Evolutionary conservation across 2,329 filamentous ascomycete genomes (phyloP).

Genomic region (Aspergillus sp.): DNA sequence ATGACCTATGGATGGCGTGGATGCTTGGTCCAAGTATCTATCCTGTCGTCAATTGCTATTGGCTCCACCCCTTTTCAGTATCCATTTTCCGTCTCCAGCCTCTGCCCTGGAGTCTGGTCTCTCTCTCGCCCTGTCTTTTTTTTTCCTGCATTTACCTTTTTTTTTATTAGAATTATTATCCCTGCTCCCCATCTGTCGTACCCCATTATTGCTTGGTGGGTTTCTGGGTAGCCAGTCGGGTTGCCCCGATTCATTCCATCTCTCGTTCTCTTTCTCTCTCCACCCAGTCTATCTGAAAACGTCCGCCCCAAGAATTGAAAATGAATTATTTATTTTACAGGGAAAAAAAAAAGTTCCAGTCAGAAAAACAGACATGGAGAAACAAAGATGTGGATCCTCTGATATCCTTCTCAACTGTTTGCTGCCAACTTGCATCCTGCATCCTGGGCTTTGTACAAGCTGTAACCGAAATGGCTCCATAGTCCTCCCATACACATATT

Average conservation of each 20-base stretch:
- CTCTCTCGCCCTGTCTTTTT: slow-evolving; percentile 6
- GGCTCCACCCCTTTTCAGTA: slow-evolving; percentile 29
- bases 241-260: slow-evolving; percentile 29
- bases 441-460: slow-evolving; percentile 37
- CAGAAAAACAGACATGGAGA: slow-evolving; percentile 16
- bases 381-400: slow-evolving; percentile 30
- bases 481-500: slow-evolving; percentile 26
- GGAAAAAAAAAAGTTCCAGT: slow-evolving; percentile 22
- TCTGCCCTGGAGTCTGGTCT: neutral
- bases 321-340: slow-evolving; percentile 14
- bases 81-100: slow-evolving; percentile 9
- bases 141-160: slow-evolving; percentile 11
- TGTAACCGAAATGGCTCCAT: slow-evolving; percentile 40
- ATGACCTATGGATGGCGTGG: slow-evolving; percentile 20
- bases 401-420: slow-evolving; percentile 39
- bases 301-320: slow-evolving; percentile 24
- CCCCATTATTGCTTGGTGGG: slow-evolving; percentile 25
- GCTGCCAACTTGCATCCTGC: slow-evolving; percentile 40
- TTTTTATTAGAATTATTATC: slow-evolving; percentile 17
- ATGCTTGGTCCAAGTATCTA: slow-evolving; percentile 16
- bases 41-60: slow-evolving; percentile 22
- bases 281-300: slow-evolving; percentile 25
- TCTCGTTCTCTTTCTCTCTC: slow-evolving; percentile 19
- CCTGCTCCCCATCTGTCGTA: slow-evolving; percentile 23
- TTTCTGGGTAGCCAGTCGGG: slow-evolving; percentile 28